Evolutionary conservation across 768 basidiomycete genomes (phyloP).

Genomic region (Tylopilus sp.): DNA sequence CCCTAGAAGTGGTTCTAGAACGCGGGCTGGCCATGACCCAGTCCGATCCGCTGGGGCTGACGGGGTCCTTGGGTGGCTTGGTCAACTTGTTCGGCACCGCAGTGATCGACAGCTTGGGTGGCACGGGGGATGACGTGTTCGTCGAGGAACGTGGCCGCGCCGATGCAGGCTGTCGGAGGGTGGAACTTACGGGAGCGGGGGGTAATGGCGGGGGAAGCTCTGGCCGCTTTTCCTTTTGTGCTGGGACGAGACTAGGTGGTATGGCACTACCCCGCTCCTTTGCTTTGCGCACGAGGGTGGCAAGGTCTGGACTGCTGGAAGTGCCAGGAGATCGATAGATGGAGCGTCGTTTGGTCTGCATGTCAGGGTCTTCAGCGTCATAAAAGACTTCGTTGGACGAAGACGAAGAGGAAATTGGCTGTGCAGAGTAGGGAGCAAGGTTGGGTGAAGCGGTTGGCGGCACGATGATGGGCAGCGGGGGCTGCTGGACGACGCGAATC

Average conservation of each 20-base stretch:
- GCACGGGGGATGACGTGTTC: conserved; percentile 28
- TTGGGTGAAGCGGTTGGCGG: conserved; percentile 65
- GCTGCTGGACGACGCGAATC: conserved; percentile 39
- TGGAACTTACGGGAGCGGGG: conserved; percentile 16
- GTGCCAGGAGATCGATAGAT: conserved; percentile 88
- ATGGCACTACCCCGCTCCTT: conserved; percentile 60
- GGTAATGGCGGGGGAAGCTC: conserved; percentile 48
- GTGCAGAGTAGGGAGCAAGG: conserved; percentile 33
- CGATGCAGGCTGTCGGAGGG: conserved; percentile 25
- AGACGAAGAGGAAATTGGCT: conserved; percentile 40
- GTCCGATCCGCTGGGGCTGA: conserved; percentile 38
- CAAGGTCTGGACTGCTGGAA: conserved; percentile 88
- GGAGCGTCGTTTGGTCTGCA: conserved; percentile 73
- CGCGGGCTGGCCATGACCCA: conserved; percentile 49
- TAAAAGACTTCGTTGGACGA: conserved; percentile 58
- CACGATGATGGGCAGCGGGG: conserved; percentile 58
- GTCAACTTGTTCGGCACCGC: conserved; percentile 21
- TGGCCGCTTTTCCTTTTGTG: conserved; percentile 31
- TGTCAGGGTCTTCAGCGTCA: conserved; percentile 64
- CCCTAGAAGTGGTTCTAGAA: conserved; percentile 39
- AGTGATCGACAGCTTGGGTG: conserved; percentile 37
- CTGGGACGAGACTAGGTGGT: conserved; percentile 28
- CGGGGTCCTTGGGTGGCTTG: conserved; percentile 28
- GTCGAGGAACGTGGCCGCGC: conserved; percentile 45
- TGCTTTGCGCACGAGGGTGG: conserved; percentile 80